Base-by-base conservation (phyloP, 179 eudicot genomes). In the Sideroxylon spinosum region DNA sequence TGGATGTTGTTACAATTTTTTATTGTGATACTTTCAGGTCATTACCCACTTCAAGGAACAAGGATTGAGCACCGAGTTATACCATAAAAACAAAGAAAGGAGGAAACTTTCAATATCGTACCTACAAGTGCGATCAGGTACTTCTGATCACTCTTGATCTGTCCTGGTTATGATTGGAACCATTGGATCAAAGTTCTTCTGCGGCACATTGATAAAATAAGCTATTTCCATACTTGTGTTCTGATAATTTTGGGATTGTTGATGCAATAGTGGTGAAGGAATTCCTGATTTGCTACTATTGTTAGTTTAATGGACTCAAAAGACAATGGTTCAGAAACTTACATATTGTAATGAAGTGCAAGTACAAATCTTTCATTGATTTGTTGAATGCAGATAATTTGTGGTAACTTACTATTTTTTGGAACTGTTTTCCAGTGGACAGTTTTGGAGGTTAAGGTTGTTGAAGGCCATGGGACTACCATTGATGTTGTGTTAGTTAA, bases 81-180 rank as follows among this genome's bases (percentile, higher is more conserved):
- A 95, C 81, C 89, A 88, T 77, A 93, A 91, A 83, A 95, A 95
- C 87, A 93, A 88, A 85, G 97, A 95, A 68, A 90, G 97, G 97
- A 97, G 50, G 95, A 95, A 80, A 95, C 97, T n/a, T 90, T 63
- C 80, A 91, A 87, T 81, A 93, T 95, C 77, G 92, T 95, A 26
- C 98, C 98, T 29, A 95, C 98, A 25, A 95, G 98, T 78, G 98
- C 98, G 61, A 86, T 93, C 84, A 95, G 95, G 98, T 95, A 37
- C 5, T 37, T 44, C 25, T 23, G 28, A 48, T 28, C 17, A 26
- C 64, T 23, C 23, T 55, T 61, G 23, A 19, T 49, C 19, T 66
- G 26, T 9, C 5, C 25, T 56, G 37, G 79, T 67, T 76, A 16
- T 22, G 44, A 69, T 50, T 16, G 2, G n/a, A n/a, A n/a, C n/a